These are phyloP conservation scores for Capronia americana DNA, from an alignment of 2,329 filamentous ascomycete genomes.

Conservation along the genomic window DNA sequence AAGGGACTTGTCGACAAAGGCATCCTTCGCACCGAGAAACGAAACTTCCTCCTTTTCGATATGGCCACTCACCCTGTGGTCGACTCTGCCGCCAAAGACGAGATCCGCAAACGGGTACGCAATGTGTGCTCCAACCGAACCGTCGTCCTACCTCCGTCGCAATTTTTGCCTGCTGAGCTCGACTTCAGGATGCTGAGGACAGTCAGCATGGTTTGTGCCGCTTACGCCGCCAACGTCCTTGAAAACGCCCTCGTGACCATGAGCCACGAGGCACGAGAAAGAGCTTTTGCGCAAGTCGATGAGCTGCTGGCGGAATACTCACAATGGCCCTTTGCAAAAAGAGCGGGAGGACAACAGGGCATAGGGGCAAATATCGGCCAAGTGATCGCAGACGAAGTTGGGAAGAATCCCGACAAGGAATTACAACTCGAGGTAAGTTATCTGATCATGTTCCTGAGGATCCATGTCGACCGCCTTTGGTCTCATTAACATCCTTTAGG, in stretches of 20 bases:
- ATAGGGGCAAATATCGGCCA: constrained; percentile 92
- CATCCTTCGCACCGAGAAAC: constrained; percentile 97
- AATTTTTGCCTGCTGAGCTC: constrained; percentile 91
- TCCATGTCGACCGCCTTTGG: neutral
- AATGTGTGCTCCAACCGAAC: constrained; percentile 93
- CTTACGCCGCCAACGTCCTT: constrained; percentile 95
- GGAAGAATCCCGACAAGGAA: constrained; percentile 87
- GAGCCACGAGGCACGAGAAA: constrained; percentile 90
- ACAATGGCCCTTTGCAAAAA: constrained; percentile 93
- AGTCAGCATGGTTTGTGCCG: constrained; percentile 94
- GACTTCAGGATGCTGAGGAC: constrained; percentile 94
- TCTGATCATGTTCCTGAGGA: constrained; percentile 37
- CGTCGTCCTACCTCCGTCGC: constrained; percentile 82
- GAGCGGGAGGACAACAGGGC: constrained; percentile 75
- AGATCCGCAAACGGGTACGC: constrained; percentile 90
- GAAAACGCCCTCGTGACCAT: constrained; percentile 96
- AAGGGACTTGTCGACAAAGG: constrained; percentile 99
- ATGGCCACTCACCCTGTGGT: constrained; percentile 99
- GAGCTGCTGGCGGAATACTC: constrained; percentile 95
- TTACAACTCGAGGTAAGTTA: constrained; percentile 85
- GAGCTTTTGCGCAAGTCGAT: constrained; percentile 96
- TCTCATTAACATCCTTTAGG: constrained; percentile 50
- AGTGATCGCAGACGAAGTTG: constrained; percentile 84
- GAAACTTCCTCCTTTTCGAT: constrained; percentile 99
- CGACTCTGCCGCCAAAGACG: constrained; percentile 95